These are phyloP conservation scores for Lachancea quebecensis DNA, from an alignment of 805 yeast genomes.

Conservation along the genomic window DNA sequence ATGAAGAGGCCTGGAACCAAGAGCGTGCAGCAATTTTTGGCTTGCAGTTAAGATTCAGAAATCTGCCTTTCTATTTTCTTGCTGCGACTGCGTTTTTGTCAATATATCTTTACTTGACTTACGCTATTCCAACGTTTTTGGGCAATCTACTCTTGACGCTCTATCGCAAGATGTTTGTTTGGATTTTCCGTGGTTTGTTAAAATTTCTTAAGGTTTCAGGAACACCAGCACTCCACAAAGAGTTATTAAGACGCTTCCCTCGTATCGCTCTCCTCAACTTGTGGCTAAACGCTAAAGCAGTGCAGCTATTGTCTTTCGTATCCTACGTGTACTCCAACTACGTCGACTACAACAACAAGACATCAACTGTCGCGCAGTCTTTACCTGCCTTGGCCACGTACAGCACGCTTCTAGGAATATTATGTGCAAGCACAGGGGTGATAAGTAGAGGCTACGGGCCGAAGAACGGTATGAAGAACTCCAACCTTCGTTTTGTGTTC, in stretches of 20 bases:
- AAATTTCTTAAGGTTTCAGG: slow-evolving; percentile 7
- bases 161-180: slow-evolving; percentile 13
- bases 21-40: slow-evolving; percentile 24
- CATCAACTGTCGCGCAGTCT: slow-evolving; percentile 22
- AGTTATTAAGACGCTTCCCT: not conserved
- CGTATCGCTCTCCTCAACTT: not conserved
- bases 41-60: slow-evolving; percentile 20
- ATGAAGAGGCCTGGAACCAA: slow-evolving; percentile 9
- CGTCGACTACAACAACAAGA: slow-evolving; percentile 6
- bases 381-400: slow-evolving; percentile 27
- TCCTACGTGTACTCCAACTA: not conserved
- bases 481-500: slow-evolving; percentile 42
- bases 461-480: slow-evolving; percentile 25
- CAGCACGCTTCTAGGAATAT: slow-evolving; percentile 17
- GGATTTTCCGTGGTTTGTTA: slow-evolving; percentile 12
- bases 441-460: slow-evolving; percentile 24
- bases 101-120: slow-evolving; percentile 36
- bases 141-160: slow-evolving; percentile 31
- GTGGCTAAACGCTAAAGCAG: no score
- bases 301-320: not conserved
- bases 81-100: slow-evolving; percentile 28
- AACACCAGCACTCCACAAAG: not conserved
- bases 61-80: slow-evolving; percentile 20
- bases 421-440: slow-evolving; percentile 22
- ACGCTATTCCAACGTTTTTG: slow-evolving; percentile 42